These are phyloP conservation scores for Ophiocordyceps camponoti-leonardi DNA, from an alignment of 2,329 filamentous ascomycete genomes.

Conservation along the genomic window DNA sequence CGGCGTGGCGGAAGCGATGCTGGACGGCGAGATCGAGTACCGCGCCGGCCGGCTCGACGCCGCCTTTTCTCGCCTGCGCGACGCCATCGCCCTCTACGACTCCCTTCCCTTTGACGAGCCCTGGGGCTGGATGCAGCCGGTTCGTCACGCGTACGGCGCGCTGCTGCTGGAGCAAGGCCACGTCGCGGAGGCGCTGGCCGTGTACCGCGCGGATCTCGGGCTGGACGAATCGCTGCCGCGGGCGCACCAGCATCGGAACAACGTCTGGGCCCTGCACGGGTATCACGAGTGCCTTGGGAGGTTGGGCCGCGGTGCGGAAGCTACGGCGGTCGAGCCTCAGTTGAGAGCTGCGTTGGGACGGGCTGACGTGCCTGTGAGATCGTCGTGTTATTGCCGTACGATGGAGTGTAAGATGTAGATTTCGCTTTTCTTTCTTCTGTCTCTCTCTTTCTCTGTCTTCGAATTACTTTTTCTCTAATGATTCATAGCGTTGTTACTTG, in stretches of 20 bases:
- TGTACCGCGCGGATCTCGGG: conserved; percentile 46
- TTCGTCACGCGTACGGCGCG: conserved; percentile 53
- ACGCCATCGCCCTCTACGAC: conserved; percentile 43
- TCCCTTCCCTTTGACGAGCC: conserved; percentile 53
- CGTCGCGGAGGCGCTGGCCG: conserved; percentile 34
- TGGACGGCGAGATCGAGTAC: conserved; percentile 60
- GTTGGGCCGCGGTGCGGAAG: conserved; percentile 24
- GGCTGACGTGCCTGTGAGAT: conserved; percentile 40
- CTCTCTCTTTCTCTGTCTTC: too few relatives aligned
- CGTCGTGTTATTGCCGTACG: conserved; percentile 13
- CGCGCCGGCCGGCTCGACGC: conserved; percentile 37
- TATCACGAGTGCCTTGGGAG: conserved; percentile 51
- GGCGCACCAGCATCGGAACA: conserved; percentile 49
- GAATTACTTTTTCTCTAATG: neutral
- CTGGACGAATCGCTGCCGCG: conserved; percentile 42
- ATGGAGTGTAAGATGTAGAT: conserved; percentile 7
- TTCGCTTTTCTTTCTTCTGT: neutral
- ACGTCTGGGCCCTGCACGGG: conserved; percentile 61
- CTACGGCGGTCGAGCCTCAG: conserved; percentile 18
- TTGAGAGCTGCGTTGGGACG: conserved; percentile 32
- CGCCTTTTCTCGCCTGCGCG: conserved; percentile 42
- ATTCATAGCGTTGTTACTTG: too few relatives aligned
- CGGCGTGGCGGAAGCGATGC: conserved; percentile 44
- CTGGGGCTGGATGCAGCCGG: conserved; percentile 67
- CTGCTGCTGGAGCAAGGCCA: conserved; percentile 48